Evolutionary conservation across 495 filamentous ascomycete species (phyloP), one percentile per base, ranked within the genome.

Genomic region (Astrocystis sublimbata): DNA sequence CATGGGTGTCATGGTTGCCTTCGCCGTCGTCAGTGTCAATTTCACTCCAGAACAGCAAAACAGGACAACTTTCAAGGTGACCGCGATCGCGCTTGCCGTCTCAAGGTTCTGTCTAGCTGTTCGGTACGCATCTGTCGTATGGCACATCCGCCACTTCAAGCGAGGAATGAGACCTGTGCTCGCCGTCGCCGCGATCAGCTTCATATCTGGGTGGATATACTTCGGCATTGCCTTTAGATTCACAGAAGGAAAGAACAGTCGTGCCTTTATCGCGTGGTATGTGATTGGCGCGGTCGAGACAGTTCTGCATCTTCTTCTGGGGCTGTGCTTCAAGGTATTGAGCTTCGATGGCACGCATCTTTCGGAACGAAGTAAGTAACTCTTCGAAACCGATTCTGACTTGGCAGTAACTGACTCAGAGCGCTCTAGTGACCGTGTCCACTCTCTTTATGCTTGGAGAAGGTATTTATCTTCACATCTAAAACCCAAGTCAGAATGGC

Each of bases 381-480:
- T 10, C 36, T 38, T 2, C 2, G 36, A 12, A 2, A n/a, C n/a
- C n/a, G n/a, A n/a, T n/a, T n/a, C n/a, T n/a, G n/a, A n/a, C n/a
- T n/a, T n/a, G 3, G 8, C 36, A 38, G n/a, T 10, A 4, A 38
- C 36, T 38, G n/a, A 38, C 36, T 10, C 8, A 5, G 36, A 38
- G n/a, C 2, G 4, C 8, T 38, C 36, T 38, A 38, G 36, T 90
- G 81, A 81, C 79, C 26, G 78, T 89, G 7, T 77, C 89, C 23
- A 89, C 87, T 1, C 76, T 89, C 49, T 88, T 89, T 66, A 86
- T 89, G 57, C 77, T 90, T 54, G 88, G 88, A 12, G 87, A 90
- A 69, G 86, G 86, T 30, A 43, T 19, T 15, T 43, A 12, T 9
- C n/a, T 19, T 43, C 7, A 6, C 41, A 4, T 43, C 41, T 19